Evolutionary conservation across 208 protist genomes (phyloP).

Genomic region (Crithidia brevicula): DNA sequence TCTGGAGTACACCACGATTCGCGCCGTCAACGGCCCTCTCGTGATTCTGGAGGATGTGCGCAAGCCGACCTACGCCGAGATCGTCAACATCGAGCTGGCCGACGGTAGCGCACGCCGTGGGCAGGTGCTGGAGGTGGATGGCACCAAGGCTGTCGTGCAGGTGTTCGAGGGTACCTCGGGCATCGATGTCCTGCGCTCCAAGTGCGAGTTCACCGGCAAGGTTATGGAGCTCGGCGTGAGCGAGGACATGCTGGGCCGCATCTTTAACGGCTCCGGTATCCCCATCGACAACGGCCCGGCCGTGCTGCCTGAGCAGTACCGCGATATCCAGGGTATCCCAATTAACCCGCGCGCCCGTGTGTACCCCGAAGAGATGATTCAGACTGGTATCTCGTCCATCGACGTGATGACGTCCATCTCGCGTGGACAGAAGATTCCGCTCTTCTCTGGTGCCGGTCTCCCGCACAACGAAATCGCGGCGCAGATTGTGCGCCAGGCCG

Average conservation of each 20-base stretch:
- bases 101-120: constrained; percentile 96
- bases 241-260: constrained; percentile 99
- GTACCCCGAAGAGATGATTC: constrained; percentile 99
- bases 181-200: constrained; percentile 97
- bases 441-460: constrained; percentile 99
- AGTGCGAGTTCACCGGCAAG: constrained; percentile 99
- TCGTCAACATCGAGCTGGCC: constrained; percentile 99
- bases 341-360: constrained; percentile 99
- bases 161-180: constrained; percentile 99
- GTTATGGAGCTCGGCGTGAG: constrained; percentile 98
- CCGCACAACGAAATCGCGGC: constrained; percentile 99
- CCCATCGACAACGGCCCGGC: constrained; percentile 98
- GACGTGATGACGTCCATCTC: constrained; percentile 99
- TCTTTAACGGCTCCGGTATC: constrained; percentile 99
- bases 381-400: constrained; percentile 99
- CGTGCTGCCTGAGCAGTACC: constrained; percentile 99
- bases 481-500: constrained; percentile 99
- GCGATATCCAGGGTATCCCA: constrained; percentile 99
- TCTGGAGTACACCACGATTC: constrained; percentile 99
- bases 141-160: constrained; percentile 99
- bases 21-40: constrained; percentile 99
- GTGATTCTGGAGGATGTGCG: constrained; percentile 99
- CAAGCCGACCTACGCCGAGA: constrained; percentile 99
- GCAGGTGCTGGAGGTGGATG: constrained; percentile 99
- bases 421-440: constrained; percentile 99